Evolutionary conservation across 768 basidiomycete genomes (phyloP).

Genomic region (Termitomyces heimii): DNA sequence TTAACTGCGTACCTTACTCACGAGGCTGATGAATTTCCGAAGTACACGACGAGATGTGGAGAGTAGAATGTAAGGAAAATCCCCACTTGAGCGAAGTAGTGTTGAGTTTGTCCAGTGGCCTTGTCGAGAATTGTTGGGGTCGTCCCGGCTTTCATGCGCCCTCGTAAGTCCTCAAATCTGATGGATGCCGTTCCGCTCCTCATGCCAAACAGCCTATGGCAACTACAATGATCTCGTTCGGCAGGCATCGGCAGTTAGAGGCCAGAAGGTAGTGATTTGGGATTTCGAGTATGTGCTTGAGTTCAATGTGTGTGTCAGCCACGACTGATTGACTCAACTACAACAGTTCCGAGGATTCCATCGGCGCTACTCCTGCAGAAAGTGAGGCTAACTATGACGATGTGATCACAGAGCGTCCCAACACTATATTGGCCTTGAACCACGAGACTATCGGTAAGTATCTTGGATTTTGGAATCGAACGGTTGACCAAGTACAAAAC

Average conservation of each 20-base stretch:
- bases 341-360: constrained; percentile 32
- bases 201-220: constrained; percentile 30
- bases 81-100: background rate
- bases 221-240: constrained; percentile 42
- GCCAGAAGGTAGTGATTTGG: constrained; percentile 33
- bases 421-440: constrained; percentile 33
- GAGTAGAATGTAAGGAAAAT: constrained; percentile 30
- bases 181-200: background rate
- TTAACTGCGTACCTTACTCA: background rate
- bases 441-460: constrained; percentile 33
- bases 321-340: background rate
- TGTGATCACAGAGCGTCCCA: constrained; percentile 22
- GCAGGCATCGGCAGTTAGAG: constrained; percentile 26
- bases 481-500: background rate
- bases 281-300: constrained; percentile 18
- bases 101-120: constrained; percentile 25
- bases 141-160: constrained; percentile 41
- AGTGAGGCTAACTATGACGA: constrained; percentile 26
- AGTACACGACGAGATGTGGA: constrained; percentile 43
- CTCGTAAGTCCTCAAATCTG: constrained; percentile 22
- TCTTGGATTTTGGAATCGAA: background rate
- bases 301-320: background rate
- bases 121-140: constrained; percentile 35
- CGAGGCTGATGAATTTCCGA: background rate
- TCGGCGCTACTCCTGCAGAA: constrained; percentile 25